Percentiles rank a stretch among this genome's conserved stretches.
Evolutionary conservation across 2,329 filamentous ascomycete genomes (phyloP).

Genomic region (Calonectria crousiana): DNA sequence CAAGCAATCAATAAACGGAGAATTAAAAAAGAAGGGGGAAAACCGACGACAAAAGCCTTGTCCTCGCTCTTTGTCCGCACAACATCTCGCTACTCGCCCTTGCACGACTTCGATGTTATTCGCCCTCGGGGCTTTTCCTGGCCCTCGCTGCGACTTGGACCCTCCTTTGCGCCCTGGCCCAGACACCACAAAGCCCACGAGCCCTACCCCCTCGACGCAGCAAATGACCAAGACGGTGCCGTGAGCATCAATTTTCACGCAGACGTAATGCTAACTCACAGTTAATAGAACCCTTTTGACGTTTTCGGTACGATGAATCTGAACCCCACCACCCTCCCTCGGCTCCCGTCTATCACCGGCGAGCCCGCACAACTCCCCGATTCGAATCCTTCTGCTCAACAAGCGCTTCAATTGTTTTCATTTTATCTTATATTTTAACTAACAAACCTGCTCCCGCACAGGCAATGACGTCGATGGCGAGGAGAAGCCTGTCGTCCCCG

Average conservation of each 20-base stretch:
- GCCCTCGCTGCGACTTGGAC: constrained; percentile 13
- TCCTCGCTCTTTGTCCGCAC: not conserved
- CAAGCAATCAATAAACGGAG: not conserved
- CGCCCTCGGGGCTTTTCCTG: not conserved
- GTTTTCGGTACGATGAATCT: constrained; percentile 83
- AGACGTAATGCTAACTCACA: constrained; percentile 35
- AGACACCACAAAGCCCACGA: not conserved
- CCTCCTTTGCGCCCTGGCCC: constrained; percentile 3
- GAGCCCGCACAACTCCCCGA: constrained; percentile 32
- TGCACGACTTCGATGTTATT: not conserved
- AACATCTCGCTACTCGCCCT: not conserved
- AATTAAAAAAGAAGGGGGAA: not conserved
- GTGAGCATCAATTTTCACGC: constrained; percentile 3
- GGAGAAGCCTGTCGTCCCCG: constrained; percentile 82
- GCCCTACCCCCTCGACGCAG: not conserved
- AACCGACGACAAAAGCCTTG: not conserved
- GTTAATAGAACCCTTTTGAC: constrained; percentile 91
- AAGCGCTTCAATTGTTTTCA: constrained; percentile 36
- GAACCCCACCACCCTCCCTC: constrained; percentile 32
- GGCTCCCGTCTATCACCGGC: constrained; percentile 23
- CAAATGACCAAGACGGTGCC: not conserved
- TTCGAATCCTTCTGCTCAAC: constrained; percentile 29
- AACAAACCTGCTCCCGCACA: constrained; percentile 45
- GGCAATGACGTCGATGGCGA: constrained; percentile 73
- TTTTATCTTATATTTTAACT: constrained; percentile 19